phyloP scores from a whole-genome alignment of 202 grass and related monocot genomes.

The Carex sylvatica region DNA sequence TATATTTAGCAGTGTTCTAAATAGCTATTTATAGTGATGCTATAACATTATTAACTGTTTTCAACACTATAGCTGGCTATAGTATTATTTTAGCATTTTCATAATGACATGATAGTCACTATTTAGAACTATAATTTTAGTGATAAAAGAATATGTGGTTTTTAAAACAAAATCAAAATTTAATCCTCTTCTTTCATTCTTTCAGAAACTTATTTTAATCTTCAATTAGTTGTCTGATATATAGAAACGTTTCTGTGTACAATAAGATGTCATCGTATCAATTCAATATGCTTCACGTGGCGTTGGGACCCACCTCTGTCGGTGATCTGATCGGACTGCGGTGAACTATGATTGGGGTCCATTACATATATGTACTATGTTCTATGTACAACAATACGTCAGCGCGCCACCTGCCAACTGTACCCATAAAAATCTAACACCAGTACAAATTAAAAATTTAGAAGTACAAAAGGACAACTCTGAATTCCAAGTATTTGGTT shows the following conservation, averaged over 20 bases:
- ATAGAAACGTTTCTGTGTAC: background rate
- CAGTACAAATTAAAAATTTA: background rate
- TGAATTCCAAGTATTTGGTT: background rate
- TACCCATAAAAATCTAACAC: background rate
- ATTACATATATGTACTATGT: background rate
- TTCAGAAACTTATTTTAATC: no score
- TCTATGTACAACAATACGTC: constrained; percentile 5
- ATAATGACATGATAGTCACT: no score
- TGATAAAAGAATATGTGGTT: no score
- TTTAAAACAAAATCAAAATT: no score
- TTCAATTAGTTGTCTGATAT: no score
- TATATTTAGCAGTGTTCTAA: no score
- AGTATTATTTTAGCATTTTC: no score
- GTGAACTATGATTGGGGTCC: background rate
- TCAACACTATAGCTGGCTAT: no score
- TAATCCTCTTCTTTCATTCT: no score
- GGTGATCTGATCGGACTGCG: background rate
- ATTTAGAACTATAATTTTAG: no score
- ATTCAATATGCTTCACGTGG: background rate
- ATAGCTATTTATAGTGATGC: no score
- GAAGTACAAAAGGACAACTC: constrained; percentile 6
- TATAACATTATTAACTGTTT: no score
- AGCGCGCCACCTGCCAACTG: constrained; percentile 1
- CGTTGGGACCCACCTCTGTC: background rate
- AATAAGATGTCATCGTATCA: background rate